Percentiles rank a stretch among this genome's conserved stretches.
Conservation (phyloP, 202 grass and related monocot species). For the Elaeis oleifera region DNA sequence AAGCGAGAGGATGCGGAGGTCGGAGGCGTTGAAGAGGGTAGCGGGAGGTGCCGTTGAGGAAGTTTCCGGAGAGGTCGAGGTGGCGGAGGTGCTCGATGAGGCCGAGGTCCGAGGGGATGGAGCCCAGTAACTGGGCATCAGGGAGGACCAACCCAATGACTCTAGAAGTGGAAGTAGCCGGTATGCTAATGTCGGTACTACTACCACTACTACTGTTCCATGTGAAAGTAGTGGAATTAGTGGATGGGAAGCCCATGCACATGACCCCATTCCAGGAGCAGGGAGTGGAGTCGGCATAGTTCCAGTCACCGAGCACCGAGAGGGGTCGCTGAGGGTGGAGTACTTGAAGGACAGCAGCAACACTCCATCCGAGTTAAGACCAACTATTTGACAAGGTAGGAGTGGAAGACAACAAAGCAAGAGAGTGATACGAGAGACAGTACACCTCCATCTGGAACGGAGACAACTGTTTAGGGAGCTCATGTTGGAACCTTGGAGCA, state of each 20-base stretch:
- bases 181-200: background rate
- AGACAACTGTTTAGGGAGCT: conserved; percentile 10
- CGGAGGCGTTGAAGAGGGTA: conserved; percentile 47
- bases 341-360: conserved; percentile 76
- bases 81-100: conserved; percentile 69
- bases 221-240: background rate
- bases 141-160: conserved; percentile 67
- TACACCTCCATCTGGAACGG: conserved; percentile 2
- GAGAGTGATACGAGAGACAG: background rate
- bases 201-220: background rate
- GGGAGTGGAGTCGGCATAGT: conserved; percentile 49
- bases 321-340: conserved; percentile 57
- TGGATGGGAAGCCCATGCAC: conserved; percentile 41
- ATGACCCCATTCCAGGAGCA: conserved; percentile 80
- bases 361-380: conserved; percentile 56
- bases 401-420: conserved; percentile 18
- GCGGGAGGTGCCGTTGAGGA: conserved; percentile 49
- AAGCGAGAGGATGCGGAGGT: conserved; percentile 72
- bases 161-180: conserved; percentile 33
- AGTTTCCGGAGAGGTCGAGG: conserved; percentile 85
- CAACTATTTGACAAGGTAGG: conserved; percentile 17
- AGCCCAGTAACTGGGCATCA: conserved; percentile 52
- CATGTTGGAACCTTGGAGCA: conserved; percentile 25
- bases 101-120: conserved; percentile 49
- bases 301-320: conserved; percentile 56